These are phyloP conservation scores for Proliferodiscus dingleyae DNA, from an alignment of 2,329 filamentous ascomycete species.

Conservation along the genomic window DNA sequence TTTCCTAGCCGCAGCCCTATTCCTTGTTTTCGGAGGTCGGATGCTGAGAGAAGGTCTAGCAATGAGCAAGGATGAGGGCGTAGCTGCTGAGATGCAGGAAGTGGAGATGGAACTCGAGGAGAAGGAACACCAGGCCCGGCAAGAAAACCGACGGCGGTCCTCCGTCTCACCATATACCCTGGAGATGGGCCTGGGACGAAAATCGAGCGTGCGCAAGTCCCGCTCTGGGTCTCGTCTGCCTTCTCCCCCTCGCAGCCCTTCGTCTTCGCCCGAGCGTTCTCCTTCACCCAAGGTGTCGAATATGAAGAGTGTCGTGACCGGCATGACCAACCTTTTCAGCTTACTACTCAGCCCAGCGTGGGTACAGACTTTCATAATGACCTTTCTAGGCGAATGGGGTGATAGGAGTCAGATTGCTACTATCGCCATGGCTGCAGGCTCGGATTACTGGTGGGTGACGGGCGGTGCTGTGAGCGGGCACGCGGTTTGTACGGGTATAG, in stretches of 20 bases:
- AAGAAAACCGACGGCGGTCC: constrained; percentile 59
- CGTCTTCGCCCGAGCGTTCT: constrained; percentile 62
- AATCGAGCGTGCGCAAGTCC: constrained; percentile 59
- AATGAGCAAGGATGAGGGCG: constrained; percentile 86
- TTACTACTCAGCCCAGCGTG: constrained; percentile 90
- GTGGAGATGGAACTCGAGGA: constrained; percentile 91
- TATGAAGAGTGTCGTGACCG: constrained; percentile 46
- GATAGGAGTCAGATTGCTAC: constrained; percentile 97
- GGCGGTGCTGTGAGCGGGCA: constrained; percentile 83
- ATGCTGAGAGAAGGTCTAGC: constrained; percentile 80
- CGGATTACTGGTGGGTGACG: constrained; percentile 99
- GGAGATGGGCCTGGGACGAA: constrained; percentile 67
- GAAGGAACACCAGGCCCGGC: constrained; percentile 74
- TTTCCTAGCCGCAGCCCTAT: constrained; percentile 77
- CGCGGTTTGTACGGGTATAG: constrained; percentile 81
- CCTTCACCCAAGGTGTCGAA: constrained; percentile 35
- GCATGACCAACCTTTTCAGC: constrained; percentile 80
- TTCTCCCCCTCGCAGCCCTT: constrained; percentile 76
- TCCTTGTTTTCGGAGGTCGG: constrained; percentile 83
- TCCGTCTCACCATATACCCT: constrained; percentile 71
- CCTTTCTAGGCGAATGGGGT: constrained; percentile 96
- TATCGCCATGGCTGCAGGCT: constrained; percentile 96
- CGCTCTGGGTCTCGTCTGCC: constrained; percentile 71
- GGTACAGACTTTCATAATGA: constrained; percentile 99
- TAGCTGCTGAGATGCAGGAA: constrained; percentile 96